A percentile compares a stretch with the other conserved stretches of the same genome.
These are phyloP conservation scores for Hylodesmum podocarpum DNA, from an alignment of 306 rosid genomes.

Conservation along the genomic window DNA sequence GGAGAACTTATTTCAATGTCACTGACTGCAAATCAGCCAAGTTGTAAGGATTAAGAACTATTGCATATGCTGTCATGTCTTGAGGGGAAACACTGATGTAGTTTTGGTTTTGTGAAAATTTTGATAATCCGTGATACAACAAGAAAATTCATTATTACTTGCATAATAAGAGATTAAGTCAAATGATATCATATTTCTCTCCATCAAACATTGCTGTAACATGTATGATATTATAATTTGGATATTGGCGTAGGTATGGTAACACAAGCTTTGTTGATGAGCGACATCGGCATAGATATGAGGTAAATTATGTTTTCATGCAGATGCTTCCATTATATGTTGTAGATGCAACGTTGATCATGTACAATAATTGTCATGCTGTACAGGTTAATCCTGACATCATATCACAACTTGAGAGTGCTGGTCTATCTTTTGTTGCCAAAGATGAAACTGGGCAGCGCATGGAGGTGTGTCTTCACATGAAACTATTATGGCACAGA, in stretches of 20 bases:
- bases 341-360: not conserved
- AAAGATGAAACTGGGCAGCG: conserved; percentile 73
- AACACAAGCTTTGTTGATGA: conserved; percentile 57
- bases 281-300: conserved; percentile 84
- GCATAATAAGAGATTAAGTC: not conserved
- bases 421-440: conserved; percentile 78
- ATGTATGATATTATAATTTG: conserved; percentile 7
- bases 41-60: conserved; percentile 55
- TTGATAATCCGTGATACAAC: not conserved
- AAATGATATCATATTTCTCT: not conserved
- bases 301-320: conserved; percentile 48
- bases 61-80: not conserved
- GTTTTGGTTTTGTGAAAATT: not conserved
- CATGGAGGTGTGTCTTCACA: conserved; percentile 64
- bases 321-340: not conserved
- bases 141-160: not conserved
- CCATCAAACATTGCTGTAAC: not conserved
- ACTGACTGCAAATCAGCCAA: conserved; percentile 74
- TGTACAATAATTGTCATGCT: conserved; percentile 4
- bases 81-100: not conserved
- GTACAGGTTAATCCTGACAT: conserved; percentile 82
- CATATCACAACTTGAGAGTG: conserved; percentile 63
- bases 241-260: conserved; percentile 53
- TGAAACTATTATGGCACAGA: not conserved
- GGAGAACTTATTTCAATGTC: conserved; percentile 72